Evolutionary conservation across 768 basidiomycete genomes (phyloP), one percentile per base, ranked within the genome.

Genomic region (Coprinellus micaceus): DNA sequence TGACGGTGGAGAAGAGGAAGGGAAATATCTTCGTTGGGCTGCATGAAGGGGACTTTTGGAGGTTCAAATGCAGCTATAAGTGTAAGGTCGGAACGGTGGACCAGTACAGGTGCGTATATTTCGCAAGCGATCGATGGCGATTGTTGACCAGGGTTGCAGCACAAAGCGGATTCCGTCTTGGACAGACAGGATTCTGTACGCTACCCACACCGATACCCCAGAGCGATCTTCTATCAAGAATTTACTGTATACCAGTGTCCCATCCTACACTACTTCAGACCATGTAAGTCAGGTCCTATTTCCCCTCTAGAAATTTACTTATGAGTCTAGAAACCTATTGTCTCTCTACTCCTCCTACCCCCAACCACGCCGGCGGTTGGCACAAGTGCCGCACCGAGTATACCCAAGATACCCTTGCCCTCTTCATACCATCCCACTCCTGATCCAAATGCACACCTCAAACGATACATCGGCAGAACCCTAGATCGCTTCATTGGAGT

Each of bases 1-100:
- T 94, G 43, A 66, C 77, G 10, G 63, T 78, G 17, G 89, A 88
- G 65, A 84, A 80, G 57, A 73, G 77, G 33, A 84, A 84, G 52
- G 83, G 86, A 28, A 80, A 75, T 12, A 80, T 84, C 4, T 87
- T 93, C 60, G 77, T 85, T 33, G 85, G 88, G 29, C 73, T 98
- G 37, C 77, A 78, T 28, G 96, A 98, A 69, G 92, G 88, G n/a
- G 84, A 88, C 21, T 89, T 98, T 66, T 90, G 87, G 82, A 77
- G 76, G 54, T 96, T 96, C 76, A 91, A 94, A 56, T 90, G 91
- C 67, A 94, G 87, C 41, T 98, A 96, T 64, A 97, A 97, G 69
- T 93, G 91, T 65, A 68, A 79, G 50, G 74, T 93, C 11, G 92
- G 92, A 11, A 81, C 89, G 64, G 84, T 91, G 21, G 90, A 94